Base-by-base conservation (phyloP, 148 eudicot genomes). In the Camellia lanceoleosa region DNA sequence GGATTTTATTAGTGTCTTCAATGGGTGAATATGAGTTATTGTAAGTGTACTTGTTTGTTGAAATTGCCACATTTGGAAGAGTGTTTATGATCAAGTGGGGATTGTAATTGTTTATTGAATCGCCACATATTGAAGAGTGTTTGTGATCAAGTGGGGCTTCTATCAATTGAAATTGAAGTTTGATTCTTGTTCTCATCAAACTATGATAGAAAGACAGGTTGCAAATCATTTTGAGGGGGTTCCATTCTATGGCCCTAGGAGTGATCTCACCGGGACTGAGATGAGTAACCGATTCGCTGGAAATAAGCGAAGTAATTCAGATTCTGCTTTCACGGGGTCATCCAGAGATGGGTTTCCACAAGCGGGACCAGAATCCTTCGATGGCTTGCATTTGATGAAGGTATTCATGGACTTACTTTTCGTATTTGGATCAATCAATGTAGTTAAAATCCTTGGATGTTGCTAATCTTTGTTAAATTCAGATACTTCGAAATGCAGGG, bases 401-500 rank as follows among this genome's bases (percentile, higher is more conserved):
- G 95, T 93, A 63, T 61, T 78, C 61, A 15, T 51, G 58, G 52
- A 42, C 30, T 54, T 62, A 56, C 14, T 66, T 38, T 18, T 47
- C 59, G 12, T 64, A 59, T 68, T 69, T 79, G 30, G 54, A 20
- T 23, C 44, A 49, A 47, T 71, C 2, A 2, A 58, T 30, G 74
- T 23, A 59, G 65, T 61, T 3, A 15, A 69, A 66, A 49, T 67
- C 55, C 63, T 79, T 69, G 84, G 82, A 85, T 72, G 38, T 78
- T 74, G 63, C 68, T 18, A 63, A 8, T 65, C 54, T 58, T 75
- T 65, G 78, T 78, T 65, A 71, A 83, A 69, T 80, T 84, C 87
- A 93, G 97, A 84, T 90, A 72, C 83, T 88, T 56, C 85, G 88
- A n/a, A 81, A 82, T 79, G 88, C 81, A 77, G 89, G 94, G 20